Percentiles rank a stretch among this genome's conserved stretches.
These are phyloP conservation scores for Heterobasidion occidentale DNA, from an alignment of 1,284 basidiomycete species.

Conservation along the genomic window DNA sequence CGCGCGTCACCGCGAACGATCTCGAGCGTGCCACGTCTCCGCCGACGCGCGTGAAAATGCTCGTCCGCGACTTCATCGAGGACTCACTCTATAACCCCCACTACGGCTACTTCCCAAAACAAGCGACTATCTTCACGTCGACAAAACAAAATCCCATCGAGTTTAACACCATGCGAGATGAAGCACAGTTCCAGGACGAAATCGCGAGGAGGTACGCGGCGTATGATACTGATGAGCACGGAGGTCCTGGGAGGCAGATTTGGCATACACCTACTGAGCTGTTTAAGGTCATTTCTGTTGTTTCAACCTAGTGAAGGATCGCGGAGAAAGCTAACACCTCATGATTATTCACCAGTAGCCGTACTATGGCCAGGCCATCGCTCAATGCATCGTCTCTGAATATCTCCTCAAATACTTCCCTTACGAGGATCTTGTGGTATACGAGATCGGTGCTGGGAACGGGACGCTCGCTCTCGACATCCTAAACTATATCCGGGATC, in stretches of 20 bases:
- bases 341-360: conserved; percentile 45
- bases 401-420: conserved; percentile 94
- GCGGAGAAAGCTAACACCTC: background rate
- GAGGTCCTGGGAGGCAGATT: conserved; percentile 82
- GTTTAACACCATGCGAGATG: conserved; percentile 63
- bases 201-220: conserved; percentile 71
- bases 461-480: conserved; percentile 90
- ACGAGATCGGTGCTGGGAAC: conserved; percentile 97
- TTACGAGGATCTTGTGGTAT: conserved; percentile 91
- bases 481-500: conserved; percentile 69
- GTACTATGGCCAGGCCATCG: conserved; percentile 89
- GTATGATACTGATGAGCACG: conserved; percentile 53
- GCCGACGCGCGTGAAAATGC: conserved; percentile 85
- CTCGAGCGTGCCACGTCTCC: conserved; percentile 54
- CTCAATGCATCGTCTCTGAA: conserved; percentile 81
- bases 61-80: conserved; percentile 94
- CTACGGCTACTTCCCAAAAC: conserved; percentile 95
- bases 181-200: conserved; percentile 73
- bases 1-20: conserved; percentile 69
- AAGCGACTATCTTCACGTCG: conserved; percentile 80
- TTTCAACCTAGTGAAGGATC: background rate
- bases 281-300: conserved; percentile 69
- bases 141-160: conserved; percentile 50
- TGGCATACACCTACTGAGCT: conserved; percentile 99
- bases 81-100: conserved; percentile 95